Evolutionary conservation across 495 filamentous ascomycete genomes (phyloP), one percentile per base, ranked within the genome.

Genomic region (Annulohypoxylon stygium): DNA sequence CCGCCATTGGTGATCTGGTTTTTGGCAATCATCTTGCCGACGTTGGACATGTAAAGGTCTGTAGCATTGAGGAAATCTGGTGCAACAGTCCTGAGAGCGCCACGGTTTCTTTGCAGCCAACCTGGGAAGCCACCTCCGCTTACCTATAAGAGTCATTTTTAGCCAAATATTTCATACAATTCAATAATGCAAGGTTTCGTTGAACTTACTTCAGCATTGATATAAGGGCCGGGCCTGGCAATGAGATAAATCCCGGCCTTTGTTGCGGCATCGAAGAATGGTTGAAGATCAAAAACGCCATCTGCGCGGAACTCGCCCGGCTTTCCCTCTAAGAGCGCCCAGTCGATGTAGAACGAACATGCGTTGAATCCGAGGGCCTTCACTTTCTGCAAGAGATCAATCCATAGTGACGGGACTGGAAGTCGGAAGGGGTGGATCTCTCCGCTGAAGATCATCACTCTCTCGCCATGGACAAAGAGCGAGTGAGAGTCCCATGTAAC

Each of bases 1-100:
- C 93, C 93, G 6, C 91, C 93, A 68, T 93, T 91, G 1, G 91
- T 93, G 68, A 95, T 93, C 69, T 95, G 92, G 3, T 88, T 89
- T 34, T 89, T 87, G 8, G 93, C 91, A 73, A 96, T 89, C 10
- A 91, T 87, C 25, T 82, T 81, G 34, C 85, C 86, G 67, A 93
- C 84, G 34, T 87, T 78, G 8, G 78, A 66, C 16, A 85, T 81
- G 59, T 91, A 90, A 79, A 89, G 87, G 58, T 92, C 81, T 2
- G 92, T 93, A 26, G 92, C 86, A 43, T 90, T 83, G 26, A 93
- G 75, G 75, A 87, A 95, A 8, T 83, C 87, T 10, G 84, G 81
- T 57, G 88, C 86, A 30, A 78, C 75, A 0, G 90, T 91, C 62
- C 93, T 83, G 53, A 92, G 84, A 11, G 80, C 84, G 0, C 86